Percentiles rank a stretch among this genome's conserved stretches.
Evolutionary conservation across 1,284 basidiomycete genomes (phyloP).

Genomic region (Uromyces viciae-fabae): DNA sequence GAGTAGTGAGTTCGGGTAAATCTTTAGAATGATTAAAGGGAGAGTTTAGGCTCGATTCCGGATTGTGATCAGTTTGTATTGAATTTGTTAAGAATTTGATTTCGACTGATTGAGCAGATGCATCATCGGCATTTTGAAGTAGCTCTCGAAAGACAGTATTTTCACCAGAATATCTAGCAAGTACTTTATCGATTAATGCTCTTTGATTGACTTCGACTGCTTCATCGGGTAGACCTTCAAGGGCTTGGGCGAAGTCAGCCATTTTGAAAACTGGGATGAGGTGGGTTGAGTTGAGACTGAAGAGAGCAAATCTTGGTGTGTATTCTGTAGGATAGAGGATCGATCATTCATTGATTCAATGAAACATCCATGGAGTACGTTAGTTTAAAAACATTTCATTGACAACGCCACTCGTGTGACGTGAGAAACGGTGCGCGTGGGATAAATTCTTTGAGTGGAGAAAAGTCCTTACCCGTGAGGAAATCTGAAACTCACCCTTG

Average conservation of each 20-base stretch:
- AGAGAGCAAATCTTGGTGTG: not conserved
- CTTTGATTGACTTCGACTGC: slow-evolving; percentile 92
- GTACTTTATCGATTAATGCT: slow-evolving; percentile 85
- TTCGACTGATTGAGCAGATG: slow-evolving; percentile 63
- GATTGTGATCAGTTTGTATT: no score
- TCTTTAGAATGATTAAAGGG: slow-evolving; percentile 27
- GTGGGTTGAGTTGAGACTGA: not conserved
- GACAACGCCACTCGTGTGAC: no score
- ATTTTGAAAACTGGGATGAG: not conserved
- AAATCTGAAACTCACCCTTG: no score
- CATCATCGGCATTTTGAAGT: slow-evolving; percentile 93
- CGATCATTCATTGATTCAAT: no score
- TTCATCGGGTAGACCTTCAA: slow-evolving; percentile 56
- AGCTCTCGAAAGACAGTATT: slow-evolving; percentile 90
- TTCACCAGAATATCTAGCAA: slow-evolving; percentile 90
- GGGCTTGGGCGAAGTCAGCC: slow-evolving; percentile 37
- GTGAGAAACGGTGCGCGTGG: no score
- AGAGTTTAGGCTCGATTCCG: no score
- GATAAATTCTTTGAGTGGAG: no score
- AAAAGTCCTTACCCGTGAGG: no score
- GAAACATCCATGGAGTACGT: no score
- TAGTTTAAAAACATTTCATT: no score
- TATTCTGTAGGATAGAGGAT: no score
- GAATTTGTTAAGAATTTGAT: slow-evolving; percentile 51
- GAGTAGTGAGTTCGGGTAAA: slow-evolving; percentile 53